These are phyloP conservation scores for Striga hermonthica DNA, from an alignment of 305 asterid species.

Conservation along the genomic window DNA sequence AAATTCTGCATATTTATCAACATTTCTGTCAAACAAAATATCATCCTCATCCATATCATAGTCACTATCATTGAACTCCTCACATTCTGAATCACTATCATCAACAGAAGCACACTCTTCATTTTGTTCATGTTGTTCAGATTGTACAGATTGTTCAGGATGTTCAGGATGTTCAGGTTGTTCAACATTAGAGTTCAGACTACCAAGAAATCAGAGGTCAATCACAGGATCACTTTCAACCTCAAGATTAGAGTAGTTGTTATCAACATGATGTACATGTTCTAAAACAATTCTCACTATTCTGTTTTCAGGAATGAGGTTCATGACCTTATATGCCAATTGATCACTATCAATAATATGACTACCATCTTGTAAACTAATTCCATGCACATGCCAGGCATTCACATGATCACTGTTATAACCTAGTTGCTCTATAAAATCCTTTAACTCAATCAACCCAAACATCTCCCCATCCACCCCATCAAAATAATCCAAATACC, in stretches of 20 bases:
- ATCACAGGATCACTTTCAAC: no score
- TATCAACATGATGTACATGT: no score
- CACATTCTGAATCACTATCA: not conserved
- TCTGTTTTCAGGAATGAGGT: not conserved
- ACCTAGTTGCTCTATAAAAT: not conserved
- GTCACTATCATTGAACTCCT: not conserved
- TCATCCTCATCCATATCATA: slow-evolving; percentile 11
- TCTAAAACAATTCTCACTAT: no score
- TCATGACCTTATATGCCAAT: not conserved
- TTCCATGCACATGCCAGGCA: not conserved
- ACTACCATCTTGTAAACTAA: not conserved
- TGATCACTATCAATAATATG: not conserved
- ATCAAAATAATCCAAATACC: no score
- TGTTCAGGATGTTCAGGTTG: not conserved
- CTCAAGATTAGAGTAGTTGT: not conserved
- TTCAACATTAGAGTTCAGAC: not conserved
- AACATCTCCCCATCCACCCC: not conserved
- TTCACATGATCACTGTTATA: not conserved
- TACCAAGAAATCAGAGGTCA: no score
- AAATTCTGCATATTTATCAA: not conserved
- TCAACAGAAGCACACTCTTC: no score
- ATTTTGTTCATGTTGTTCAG: not conserved
- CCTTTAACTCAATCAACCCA: not conserved
- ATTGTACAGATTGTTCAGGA: not conserved
- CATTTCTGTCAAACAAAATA: not conserved